phyloP scores from a whole-genome alignment of 306 rosid genomes.

The Geum urbanum region DNA sequence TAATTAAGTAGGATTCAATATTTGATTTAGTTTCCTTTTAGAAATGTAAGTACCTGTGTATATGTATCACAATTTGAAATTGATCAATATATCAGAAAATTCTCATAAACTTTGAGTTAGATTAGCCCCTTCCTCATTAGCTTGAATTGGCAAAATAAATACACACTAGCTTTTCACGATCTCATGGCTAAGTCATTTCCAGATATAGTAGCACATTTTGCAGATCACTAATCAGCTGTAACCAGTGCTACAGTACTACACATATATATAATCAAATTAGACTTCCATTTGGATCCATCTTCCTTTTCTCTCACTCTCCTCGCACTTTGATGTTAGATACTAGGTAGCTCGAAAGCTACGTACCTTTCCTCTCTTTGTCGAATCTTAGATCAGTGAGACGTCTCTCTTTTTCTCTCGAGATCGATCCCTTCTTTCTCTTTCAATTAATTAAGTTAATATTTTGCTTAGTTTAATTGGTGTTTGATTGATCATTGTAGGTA shows the following conservation, averaged over 20 bases:
- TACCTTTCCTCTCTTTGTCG: conserved; percentile 3
- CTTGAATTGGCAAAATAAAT: conserved; percentile 38
- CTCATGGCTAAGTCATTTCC: conserved; percentile 44
- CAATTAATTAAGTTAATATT: neutral
- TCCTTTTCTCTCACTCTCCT: conserved; percentile 21
- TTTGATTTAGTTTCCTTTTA: too few species aligned
- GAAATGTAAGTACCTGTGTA: too few species aligned
- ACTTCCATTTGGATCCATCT: neutral
- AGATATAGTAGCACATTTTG: conserved; percentile 47
- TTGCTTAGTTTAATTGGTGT: conserved; percentile 14
- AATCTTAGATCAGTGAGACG: neutral
- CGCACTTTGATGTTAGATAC: neutral
- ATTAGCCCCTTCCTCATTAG: conserved; percentile 12
- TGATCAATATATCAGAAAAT: too few species aligned
- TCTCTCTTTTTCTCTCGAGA: neutral
- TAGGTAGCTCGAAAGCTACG: neutral
- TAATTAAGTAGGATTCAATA: too few species aligned
- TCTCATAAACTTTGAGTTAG: too few species aligned
- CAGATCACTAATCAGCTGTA: neutral
- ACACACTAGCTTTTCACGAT: conserved; percentile 43
- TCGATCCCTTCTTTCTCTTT: conserved; percentile 5
- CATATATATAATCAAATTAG: neutral
- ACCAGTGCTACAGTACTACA: neutral
- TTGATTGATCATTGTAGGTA: neutral
- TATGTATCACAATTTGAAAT: too few species aligned